Conservation (phyloP, 768 basidiomycete genomes). For the Trametes coccinea region DNA sequence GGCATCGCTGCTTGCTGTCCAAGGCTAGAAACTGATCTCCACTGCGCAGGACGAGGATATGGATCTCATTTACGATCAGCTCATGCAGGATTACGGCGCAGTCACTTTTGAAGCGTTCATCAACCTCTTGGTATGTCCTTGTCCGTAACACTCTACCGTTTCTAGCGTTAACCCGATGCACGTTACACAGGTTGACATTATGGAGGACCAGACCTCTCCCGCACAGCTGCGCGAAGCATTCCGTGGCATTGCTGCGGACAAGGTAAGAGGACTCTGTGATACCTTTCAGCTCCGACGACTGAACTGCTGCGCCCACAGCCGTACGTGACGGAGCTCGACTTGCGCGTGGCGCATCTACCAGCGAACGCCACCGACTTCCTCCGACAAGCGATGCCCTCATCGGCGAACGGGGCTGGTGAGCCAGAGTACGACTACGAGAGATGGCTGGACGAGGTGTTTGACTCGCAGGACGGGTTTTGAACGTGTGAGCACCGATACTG, state of each 20-base stretch:
- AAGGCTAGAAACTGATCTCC: neutral
- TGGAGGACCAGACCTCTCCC: constrained; percentile 90
- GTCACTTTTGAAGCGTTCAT: constrained; percentile 94
- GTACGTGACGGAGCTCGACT: constrained; percentile 91
- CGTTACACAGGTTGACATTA: constrained; percentile 78
- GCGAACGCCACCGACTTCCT: constrained; percentile 76
- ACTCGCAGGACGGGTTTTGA: constrained; percentile 18
- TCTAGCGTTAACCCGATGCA: neutral
- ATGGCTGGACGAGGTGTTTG: constrained; percentile 81
- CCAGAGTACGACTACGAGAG: constrained; percentile 77
- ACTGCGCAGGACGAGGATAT: constrained; percentile 77
- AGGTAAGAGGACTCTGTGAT: constrained; percentile 49
- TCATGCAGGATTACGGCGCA: constrained; percentile 79
- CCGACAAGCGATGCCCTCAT: constrained; percentile 74
- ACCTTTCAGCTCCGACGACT: neutral
- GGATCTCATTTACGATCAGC: constrained; percentile 77
- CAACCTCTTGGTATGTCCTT: constrained; percentile 72
- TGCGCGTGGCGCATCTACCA: constrained; percentile 82
- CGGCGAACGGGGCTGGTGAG: constrained; percentile 54
- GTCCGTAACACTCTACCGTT: neutral
- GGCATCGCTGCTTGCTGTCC: neutral
- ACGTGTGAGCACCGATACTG: neutral
- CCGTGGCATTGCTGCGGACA: constrained; percentile 86
- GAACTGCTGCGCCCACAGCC: constrained; percentile 49
- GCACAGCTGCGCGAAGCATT: constrained; percentile 94